Evolutionary conservation across 139 green algal species (phyloP).

Genomic region (Chlorella sp.): DNA sequence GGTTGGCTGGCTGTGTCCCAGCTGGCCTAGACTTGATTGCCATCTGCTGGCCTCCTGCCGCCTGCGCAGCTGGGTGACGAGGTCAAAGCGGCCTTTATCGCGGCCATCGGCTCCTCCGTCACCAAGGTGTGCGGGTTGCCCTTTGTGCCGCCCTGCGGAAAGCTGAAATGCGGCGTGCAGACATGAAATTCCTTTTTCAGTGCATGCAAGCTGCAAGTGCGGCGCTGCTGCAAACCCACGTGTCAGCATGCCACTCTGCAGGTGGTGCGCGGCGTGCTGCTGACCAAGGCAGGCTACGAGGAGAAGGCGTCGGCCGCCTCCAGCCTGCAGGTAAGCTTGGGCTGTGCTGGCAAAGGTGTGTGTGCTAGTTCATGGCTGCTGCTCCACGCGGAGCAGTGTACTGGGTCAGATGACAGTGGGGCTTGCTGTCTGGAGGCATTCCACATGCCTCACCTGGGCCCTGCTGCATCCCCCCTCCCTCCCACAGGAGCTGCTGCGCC

Average conservation of each 20-base stretch:
- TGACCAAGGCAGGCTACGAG: slow-evolving; percentile 45
- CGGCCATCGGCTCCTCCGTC: slow-evolving; percentile 31
- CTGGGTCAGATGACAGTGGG: too few relatives aligned
- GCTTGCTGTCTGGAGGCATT: too few relatives aligned
- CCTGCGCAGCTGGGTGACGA: slow-evolving; percentile 41
- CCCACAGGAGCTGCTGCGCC: slow-evolving; percentile 51
- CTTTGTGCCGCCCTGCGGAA: too few relatives aligned
- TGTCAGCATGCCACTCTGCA: too few relatives aligned
- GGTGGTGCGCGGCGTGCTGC: slow-evolving; percentile 51
- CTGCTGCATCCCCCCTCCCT: background rate
- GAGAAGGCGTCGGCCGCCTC: slow-evolving; percentile 18
- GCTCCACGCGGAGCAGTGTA: too few relatives aligned
- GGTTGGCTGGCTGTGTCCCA: background rate
- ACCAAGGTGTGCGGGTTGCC: slow-evolving; percentile 23
- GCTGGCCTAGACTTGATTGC: background rate
- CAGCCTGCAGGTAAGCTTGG: slow-evolving; percentile 36
- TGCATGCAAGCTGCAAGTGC: too few relatives aligned
- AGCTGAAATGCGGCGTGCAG: too few relatives aligned
- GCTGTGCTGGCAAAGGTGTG: too few relatives aligned
- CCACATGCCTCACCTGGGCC: background rate
- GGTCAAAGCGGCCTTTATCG: slow-evolving; percentile 42
- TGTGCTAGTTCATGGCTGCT: too few relatives aligned
- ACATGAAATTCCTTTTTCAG: too few relatives aligned
- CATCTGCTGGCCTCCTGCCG: background rate
- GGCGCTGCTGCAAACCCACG: too few relatives aligned